Base-by-base conservation (phyloP, 1,284 basidiomycete species). In the Cryptococcus floricola region DNA sequence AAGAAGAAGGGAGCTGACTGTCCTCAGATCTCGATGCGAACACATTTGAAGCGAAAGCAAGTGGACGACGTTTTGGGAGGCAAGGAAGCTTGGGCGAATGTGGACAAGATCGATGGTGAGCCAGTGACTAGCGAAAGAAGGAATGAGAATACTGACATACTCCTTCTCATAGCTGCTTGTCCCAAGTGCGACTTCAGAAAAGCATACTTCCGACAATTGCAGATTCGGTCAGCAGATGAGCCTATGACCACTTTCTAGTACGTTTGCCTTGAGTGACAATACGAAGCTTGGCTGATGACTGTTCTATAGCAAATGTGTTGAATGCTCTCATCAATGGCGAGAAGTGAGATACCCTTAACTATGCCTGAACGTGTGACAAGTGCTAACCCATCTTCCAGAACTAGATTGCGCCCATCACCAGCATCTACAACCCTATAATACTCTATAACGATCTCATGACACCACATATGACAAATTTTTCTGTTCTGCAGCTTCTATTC, bases 161-260 rank as follows among this genome's bases (percentile, higher is more conserved):
- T 31, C 19, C 16, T 13, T 47, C 19, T 16, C 8, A 23, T 25
- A 89, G 91, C 86, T 18, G 83, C 83, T 18, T 98, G 94, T 75
- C 87, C 88, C 14, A 94, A 93, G 71, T 98, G 95, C 77, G 93
- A 96, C 69, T 82, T 89, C 68, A 83, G 84, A 41, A 81, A 87
- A 55, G 92, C 95, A 7, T 98, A 95, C 78, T 98, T 90, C 77
- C 91, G 94, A 76, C 93, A 97, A 78, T 79, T 98, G 18, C 95
- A 98, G 76, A 98, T 98, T 64, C 81, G 95, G 38, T 94, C 91
- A 66, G 95, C 95, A 0, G 93, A 96, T 74, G 93, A 96, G 71
- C 93, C 93, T 6, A 94, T 93, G 89, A 96, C 93, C 8, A 96
- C 89, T 0, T 96, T 93, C 89, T 81, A 78, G 89, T 84, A 57